These are phyloP conservation scores for Maudiozyma pseudohumilis DNA, from an alignment of 805 yeast species.

Conservation along the genomic window DNA sequence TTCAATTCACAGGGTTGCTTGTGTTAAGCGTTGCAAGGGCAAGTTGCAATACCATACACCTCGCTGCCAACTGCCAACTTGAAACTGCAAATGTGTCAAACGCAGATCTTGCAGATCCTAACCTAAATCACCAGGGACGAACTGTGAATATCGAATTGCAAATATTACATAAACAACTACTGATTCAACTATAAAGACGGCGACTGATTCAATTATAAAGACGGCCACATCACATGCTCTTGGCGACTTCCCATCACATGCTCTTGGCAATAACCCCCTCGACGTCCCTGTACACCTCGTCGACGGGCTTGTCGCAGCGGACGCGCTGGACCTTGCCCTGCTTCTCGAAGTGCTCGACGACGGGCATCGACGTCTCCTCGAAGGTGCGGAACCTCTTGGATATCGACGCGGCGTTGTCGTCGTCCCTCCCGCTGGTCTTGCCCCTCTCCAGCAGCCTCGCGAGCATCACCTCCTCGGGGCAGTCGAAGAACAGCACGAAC, in stretches of 20 bases:
- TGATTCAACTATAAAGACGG: too few species aligned
- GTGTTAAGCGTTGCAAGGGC: too few species aligned
- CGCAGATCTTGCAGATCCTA: too few species aligned
- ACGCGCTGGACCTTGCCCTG: constrained; percentile 70
- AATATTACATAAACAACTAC: too few species aligned
- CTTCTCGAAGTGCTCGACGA: constrained; percentile 69
- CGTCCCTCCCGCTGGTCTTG: constrained; percentile 87
- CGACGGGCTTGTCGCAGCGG: constrained; percentile 71
- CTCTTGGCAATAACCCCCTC: constrained; percentile 49
- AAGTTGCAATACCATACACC: too few species aligned
- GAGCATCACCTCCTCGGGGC: constrained; percentile 78
- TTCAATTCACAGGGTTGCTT: too few species aligned
- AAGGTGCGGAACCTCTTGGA: constrained; percentile 82
- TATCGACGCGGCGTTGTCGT: constrained; percentile 87
- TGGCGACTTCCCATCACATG: constrained; percentile 1
- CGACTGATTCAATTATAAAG: too few species aligned
- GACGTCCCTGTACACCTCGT: constrained; percentile 63
- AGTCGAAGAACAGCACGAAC: constrained; percentile 66
- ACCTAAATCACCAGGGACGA: too few species aligned
- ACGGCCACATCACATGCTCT: neutral
- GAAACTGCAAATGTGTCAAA: too few species aligned
- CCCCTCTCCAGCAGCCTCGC: constrained; percentile 81
- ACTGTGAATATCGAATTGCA: too few species aligned
- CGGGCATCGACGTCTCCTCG: constrained; percentile 86
- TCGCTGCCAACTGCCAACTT: too few species aligned